Conservation (phyloP, 2,329 filamentous ascomycete genomes). For the Verticillium klebahnii region DNA sequence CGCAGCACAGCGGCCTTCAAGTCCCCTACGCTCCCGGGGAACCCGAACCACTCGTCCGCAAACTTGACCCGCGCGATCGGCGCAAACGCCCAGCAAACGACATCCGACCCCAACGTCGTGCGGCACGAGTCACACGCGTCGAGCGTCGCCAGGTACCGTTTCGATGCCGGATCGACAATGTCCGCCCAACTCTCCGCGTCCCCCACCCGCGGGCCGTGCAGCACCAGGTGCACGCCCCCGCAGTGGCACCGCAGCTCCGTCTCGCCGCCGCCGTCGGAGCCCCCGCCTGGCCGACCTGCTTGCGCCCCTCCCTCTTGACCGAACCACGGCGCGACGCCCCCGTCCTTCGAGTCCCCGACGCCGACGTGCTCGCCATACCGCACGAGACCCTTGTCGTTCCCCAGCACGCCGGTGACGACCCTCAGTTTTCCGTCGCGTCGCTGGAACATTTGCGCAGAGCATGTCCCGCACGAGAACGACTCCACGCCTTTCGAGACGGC, state of each 20-base stretch:
- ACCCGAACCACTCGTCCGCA: slow-evolving; percentile 8
- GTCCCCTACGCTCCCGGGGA: slow-evolving; percentile 22
- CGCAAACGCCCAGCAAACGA: slow-evolving; percentile 41
- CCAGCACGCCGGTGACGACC: slow-evolving; percentile 33
- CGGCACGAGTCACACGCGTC: slow-evolving; percentile 46
- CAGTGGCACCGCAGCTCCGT: slow-evolving; percentile 41
- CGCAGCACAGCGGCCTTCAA: slow-evolving; percentile 31
- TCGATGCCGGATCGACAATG: slow-evolving; percentile 36
- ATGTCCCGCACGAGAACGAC: slow-evolving; percentile 37
- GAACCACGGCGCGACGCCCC: slow-evolving; percentile 44
- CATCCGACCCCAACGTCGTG: slow-evolving; percentile 32
- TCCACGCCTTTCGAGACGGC: slow-evolving; percentile 26
- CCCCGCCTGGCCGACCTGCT: neutral
- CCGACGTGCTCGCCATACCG: slow-evolving; percentile 33
- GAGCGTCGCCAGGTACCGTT: slow-evolving; percentile 32
- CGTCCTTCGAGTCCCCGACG: slow-evolving; percentile 46
- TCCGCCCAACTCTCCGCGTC: slow-evolving; percentile 26
- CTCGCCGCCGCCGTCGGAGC: slow-evolving; percentile 7
- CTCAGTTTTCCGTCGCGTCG: slow-evolving; percentile 16
- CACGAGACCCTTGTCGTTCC: slow-evolving; percentile 26
- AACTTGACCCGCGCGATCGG: slow-evolving; percentile 29
- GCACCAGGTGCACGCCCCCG: slow-evolving; percentile 36
- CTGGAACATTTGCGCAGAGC: slow-evolving; percentile 27
- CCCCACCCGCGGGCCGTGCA: slow-evolving; percentile 24
- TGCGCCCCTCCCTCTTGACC: neutral